A percentile compares a stretch with the other conserved stretches of the same genome.
Conservation (phyloP, 441 rosid genomes). For the Erodium texanum region DNA sequence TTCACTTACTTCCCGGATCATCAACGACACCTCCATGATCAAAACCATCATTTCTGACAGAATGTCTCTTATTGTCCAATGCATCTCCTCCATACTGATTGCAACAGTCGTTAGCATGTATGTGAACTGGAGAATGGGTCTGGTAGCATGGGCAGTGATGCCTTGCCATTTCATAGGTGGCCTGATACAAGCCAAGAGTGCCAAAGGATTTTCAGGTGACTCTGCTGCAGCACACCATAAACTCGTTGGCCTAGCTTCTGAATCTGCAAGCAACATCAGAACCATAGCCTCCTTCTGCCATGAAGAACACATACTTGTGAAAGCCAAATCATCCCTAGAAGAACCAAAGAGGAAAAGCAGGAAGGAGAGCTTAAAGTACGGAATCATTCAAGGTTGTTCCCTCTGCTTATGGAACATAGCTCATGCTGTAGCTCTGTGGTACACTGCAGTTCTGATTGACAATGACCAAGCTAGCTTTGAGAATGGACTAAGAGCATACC, state of each 20-base stretch:
- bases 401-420: conserved; percentile 70
- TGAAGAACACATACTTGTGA: conserved; percentile 43
- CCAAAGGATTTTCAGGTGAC: conserved; percentile 57
- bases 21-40: conserved; percentile 51
- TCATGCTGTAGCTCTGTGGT: conserved; percentile 69
- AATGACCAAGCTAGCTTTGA: conserved; percentile 35
- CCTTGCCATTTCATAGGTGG: conserved; percentile 80
- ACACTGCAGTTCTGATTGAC: conserved; percentile 35
- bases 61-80: conserved; percentile 62
- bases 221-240: conserved; percentile 43
- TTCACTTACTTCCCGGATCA: conserved; percentile 40
- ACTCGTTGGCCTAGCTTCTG: conserved; percentile 45
- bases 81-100: conserved; percentile 54
- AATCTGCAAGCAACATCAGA: conserved; percentile 47
- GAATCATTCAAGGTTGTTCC: conserved; percentile 57
- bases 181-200: conserved; percentile 55
- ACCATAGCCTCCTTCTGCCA: conserved; percentile 60
- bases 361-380: conserved; percentile 43
- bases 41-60: conserved; percentile 55
- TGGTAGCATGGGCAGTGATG: conserved; percentile 84
- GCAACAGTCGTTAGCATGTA: conserved; percentile 50
- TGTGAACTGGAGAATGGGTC: conserved; percentile 56
- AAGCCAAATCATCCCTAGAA: conserved; percentile 35
- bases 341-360: conserved; percentile 33
- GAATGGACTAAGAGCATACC: conserved; percentile 51